Evolutionary conservation across 2,329 filamentous ascomycete species (phyloP).

Genomic region (Claviceps spartinae): DNA sequence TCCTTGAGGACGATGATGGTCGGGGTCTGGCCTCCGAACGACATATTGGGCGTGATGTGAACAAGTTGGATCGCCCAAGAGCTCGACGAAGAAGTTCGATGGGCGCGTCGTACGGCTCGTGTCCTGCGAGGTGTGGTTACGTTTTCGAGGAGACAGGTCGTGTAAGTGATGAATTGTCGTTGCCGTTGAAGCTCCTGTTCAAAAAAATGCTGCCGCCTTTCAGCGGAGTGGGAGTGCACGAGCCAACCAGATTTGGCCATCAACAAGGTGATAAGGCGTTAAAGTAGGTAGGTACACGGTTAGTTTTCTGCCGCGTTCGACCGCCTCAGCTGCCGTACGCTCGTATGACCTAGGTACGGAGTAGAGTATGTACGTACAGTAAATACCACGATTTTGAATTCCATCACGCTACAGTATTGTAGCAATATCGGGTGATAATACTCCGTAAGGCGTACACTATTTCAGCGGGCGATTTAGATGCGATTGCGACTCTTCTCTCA

Average conservation of each 20-base stretch:
- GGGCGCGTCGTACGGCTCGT: background rate
- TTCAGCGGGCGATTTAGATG: too few relatives aligned
- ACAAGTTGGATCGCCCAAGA: slow-evolving; percentile 4
- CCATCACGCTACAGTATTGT: too few relatives aligned
- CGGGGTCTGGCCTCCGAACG: slow-evolving; percentile 92
- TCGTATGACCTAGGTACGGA: too few relatives aligned
- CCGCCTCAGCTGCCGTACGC: background rate
- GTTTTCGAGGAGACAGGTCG: background rate
- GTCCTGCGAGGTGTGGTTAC: background rate
- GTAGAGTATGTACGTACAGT: too few relatives aligned
- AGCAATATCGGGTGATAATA: too few relatives aligned
- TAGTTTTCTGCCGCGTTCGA: slow-evolving; percentile 1
- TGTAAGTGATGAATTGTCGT: background rate
- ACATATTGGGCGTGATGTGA: slow-evolving; percentile 45
- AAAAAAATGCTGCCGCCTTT: slow-evolving; percentile 6
- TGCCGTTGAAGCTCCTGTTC: slow-evolving; percentile 2
- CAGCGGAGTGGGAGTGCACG: background rate
- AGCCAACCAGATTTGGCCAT: background rate
- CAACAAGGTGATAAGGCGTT: background rate
- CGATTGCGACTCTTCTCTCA: too few relatives aligned
- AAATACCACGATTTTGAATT: too few relatives aligned
- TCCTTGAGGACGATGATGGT: slow-evolving; percentile 98
- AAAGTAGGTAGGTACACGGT: background rate
- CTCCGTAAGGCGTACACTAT: too few relatives aligned
- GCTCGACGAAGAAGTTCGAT: slow-evolving; percentile 6